phyloP scores from a whole-genome alignment of 805 yeast species.

The Kazachstania kunashirensis region DNA sequence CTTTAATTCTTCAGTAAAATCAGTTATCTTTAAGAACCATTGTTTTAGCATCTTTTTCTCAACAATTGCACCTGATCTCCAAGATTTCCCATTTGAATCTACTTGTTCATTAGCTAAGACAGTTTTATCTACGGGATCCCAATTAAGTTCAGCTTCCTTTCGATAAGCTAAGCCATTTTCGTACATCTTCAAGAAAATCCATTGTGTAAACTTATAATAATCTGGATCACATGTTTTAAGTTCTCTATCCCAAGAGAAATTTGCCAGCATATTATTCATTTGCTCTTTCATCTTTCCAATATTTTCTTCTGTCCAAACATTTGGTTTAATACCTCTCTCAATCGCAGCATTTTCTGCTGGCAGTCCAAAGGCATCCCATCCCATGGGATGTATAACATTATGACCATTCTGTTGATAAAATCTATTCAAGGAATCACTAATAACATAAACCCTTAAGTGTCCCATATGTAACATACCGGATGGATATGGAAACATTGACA shows the following conservation, averaged over 20 bases:
- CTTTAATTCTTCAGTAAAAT: conserved; percentile 59
- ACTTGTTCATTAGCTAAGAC: conserved; percentile 96
- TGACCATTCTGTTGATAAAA: conserved; percentile 68
- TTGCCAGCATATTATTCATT: conserved; percentile 66
- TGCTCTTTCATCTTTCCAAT: conserved; percentile 82
- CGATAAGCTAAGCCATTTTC: conserved; percentile 79
- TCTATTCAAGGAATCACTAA: conserved; percentile 75
- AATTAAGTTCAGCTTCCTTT: conserved; percentile 80
- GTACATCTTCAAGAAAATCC: conserved; percentile 62
- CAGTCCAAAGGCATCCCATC: conserved; percentile 98
- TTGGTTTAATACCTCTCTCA: conserved; percentile 70
- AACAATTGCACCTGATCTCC: conserved; percentile 95
- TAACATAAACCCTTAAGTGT: conserved; percentile 85
- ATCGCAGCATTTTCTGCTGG: conserved; percentile 99
- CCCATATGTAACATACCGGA: conserved; percentile 92
- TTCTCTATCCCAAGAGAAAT: conserved; percentile 91
- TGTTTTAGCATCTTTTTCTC: conserved; percentile 75
- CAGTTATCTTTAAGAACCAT: conserved; percentile 89
- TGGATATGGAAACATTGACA: conserved; percentile 94
- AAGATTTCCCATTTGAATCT: conserved; percentile 78
- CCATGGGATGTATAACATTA: conserved; percentile 89
- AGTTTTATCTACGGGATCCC: conserved; percentile 96
- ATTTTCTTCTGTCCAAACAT: conserved; percentile 72
- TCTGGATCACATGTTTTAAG: conserved; percentile 77
- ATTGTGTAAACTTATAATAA: conserved; percentile 89